Conservation (phyloP, 1,139 yeast genomes). For the Sugiyamaella castrensis region DNA sequence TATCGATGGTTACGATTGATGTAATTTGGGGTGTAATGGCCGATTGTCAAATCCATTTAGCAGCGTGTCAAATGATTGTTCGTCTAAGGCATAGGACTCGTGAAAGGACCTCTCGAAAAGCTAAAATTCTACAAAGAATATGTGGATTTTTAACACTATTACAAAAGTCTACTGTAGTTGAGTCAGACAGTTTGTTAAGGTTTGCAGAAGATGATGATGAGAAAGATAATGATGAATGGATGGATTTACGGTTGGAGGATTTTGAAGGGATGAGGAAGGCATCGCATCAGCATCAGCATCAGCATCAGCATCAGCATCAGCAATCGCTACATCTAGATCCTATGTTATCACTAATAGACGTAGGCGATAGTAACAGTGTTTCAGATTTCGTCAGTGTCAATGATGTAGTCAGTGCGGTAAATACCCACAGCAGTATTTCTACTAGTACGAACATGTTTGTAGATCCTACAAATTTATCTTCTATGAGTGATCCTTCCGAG, state of each 20-base stretch:
- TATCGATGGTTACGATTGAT: constrained; percentile 86
- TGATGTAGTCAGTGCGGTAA: constrained; percentile 45
- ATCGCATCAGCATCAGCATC: not conserved
- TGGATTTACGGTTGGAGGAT: constrained; percentile 30
- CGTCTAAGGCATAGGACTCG: constrained; percentile 64
- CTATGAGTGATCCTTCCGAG: constrained; percentile 30
- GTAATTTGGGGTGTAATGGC: constrained; percentile 92
- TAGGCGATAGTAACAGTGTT: too few relatives aligned
- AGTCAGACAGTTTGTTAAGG: constrained; percentile 21
- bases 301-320: not conserved
- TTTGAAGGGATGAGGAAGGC: constrained; percentile 16
- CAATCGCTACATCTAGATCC: not conserved
- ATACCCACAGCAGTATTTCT: constrained; percentile 9
- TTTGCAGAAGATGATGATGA: constrained; percentile 17
- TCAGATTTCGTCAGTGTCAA: constrained; percentile 40
- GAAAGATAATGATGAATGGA: constrained; percentile 25
- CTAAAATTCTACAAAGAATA: constrained; percentile 71
- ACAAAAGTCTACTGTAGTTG: constrained; percentile 51
- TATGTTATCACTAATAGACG: not conserved
- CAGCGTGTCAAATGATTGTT: constrained; percentile 74
- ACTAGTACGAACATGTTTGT: constrained; percentile 2
- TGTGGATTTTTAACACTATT: constrained; percentile 71
- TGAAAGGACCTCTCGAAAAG: constrained; percentile 69
- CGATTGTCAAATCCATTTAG: constrained; percentile 71
- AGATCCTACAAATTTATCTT: constrained; percentile 20